A percentile compares a stretch with the other conserved stretches of the same genome.
phyloP scores from a whole-genome alignment of 768 basidiomycete genomes.

The Hemileccinum impolitum region DNA sequence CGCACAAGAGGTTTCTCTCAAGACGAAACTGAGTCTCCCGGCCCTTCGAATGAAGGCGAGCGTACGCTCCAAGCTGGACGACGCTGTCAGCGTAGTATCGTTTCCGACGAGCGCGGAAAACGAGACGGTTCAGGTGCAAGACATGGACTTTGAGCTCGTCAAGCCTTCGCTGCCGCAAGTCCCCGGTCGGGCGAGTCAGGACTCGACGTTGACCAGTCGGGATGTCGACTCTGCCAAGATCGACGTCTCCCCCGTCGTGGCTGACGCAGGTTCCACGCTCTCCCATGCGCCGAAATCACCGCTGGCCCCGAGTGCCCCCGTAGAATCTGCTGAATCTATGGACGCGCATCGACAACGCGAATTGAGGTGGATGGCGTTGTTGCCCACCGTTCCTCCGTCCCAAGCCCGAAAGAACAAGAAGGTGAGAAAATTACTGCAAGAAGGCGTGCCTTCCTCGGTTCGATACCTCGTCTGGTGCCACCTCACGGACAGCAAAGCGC shows the following conservation, averaged over 20 bases:
- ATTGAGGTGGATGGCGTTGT: conserved; percentile 66
- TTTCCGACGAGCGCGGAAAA: conserved; percentile 30
- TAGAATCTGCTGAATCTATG: conserved; percentile 27
- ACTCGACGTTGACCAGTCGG: conserved; percentile 40
- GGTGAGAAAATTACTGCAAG: conserved; percentile 64
- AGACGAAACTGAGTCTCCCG: conserved; percentile 66
- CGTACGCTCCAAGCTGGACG: conserved; percentile 29
- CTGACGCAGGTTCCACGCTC: conserved; percentile 42
- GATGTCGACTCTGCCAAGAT: conserved; percentile 17
- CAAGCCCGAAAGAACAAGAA: conserved; percentile 80
- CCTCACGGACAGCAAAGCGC: conserved; percentile 72
- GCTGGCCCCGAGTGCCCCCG: conserved; percentile 10
- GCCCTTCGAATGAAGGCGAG: conserved; percentile 49
- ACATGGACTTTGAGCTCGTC: conserved; percentile 80
- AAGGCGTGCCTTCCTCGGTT: conserved; percentile 81
- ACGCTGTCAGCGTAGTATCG: conserved; percentile 26
- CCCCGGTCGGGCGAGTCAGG: conserved; percentile 48
- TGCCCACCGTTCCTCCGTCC: conserved; percentile 53
- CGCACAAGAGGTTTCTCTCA: conserved; percentile 36
- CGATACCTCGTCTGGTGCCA: conserved; percentile 84
- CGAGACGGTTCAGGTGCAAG: conserved; percentile 70
- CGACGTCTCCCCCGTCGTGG: conserved; percentile 22
- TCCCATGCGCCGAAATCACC: conserved; percentile 32
- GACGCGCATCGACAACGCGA: conserved; percentile 76
- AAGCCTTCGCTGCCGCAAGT: conserved; percentile 51